Base-by-base conservation (phyloP, 345 rosid genomes). In the Zanthoxylum bungeanum region DNA sequence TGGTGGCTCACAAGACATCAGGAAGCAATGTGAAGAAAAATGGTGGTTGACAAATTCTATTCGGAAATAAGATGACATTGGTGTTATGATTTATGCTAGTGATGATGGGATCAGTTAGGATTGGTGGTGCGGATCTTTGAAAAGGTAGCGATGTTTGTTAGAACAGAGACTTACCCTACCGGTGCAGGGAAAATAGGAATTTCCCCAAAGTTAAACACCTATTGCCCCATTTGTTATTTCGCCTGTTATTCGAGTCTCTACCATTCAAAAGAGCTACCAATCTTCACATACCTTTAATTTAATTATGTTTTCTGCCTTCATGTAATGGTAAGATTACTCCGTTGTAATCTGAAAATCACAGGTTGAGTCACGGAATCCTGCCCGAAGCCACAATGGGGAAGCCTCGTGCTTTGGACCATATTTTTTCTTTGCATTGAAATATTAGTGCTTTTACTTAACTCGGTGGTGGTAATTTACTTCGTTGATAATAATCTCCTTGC, bases 201-300 rank as follows among this genome's bases (percentile, higher is more conserved):
- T 28, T 28, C n/a, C n/a, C 25, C 39, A 69, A 69, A 55, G 40
- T 69, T 17, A 7, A 39, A 42, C 19, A 56, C 40, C 50, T n/a
- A 9, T 50, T 10, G 33, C 37, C 52, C 44, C 37, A 24, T 25
- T 16, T 27, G 25, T 12, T 7, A 58, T 42, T 58, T 44, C 19
- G 28, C 63, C 30, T 3, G 24, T 58, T 4, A 47, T 27, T 40
- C 24, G 39, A 40, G 25, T 39, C 19, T 24, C 50, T 19, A 5
- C 4, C 44, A 47, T 56, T 8, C 36, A 30, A 21, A 39, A 55
- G 62, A 52, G 27, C 42, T 44, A 10, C 25, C 4, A 1, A 30
- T 14, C 21, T 22, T 44, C 73, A 46, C n/a, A 11, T 69, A 21
- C 55, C 42, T 55, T 68, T 19, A 58, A 28, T 33, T 49, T 71